Percentiles rank a stretch among this genome's conserved stretches.
Evolutionary conservation across 345 rosid genomes (phyloP).

Genomic region (Kernera saxatilis): DNA sequence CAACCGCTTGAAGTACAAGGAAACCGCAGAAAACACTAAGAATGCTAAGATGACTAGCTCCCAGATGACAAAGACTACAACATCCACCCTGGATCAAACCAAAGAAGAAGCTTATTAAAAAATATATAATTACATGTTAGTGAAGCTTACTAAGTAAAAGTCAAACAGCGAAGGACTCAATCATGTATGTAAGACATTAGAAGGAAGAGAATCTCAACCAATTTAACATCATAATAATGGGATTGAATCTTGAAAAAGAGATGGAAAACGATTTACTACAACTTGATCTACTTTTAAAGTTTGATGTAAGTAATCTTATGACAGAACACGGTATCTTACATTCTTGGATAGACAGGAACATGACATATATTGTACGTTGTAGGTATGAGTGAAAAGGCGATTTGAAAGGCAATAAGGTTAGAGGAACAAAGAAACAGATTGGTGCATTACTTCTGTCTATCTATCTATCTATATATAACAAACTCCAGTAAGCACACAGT

Average conservation of each 20-base stretch:
- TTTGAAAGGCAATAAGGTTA: background rate
- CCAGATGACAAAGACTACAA: slow-evolving; percentile 89
- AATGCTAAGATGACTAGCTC: slow-evolving; percentile 87
- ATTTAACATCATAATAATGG: background rate
- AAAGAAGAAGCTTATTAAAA: background rate
- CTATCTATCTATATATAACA: background rate
- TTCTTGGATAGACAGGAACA: background rate
- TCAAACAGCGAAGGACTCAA: background rate
- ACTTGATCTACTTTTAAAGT: background rate
- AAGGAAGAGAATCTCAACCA: background rate
- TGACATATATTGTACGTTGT: background rate
- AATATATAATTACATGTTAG: background rate
- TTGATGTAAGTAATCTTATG: background rate
- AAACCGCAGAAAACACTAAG: slow-evolving; percentile 90
- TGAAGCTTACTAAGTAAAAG: background rate
- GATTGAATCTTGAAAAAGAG: background rate
- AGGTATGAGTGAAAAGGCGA: background rate
- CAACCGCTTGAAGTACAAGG: slow-evolving; percentile 78
- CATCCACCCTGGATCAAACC: slow-evolving; percentile 82
- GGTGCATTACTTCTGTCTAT: background rate
- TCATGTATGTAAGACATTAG: background rate
- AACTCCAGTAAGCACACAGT: background rate
- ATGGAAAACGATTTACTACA: background rate
- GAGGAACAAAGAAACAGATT: background rate
- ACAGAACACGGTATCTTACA: background rate